A percentile compares a stretch with the other conserved stretches of the same genome.
Conservation (phyloP, 2,329 filamentous ascomycete species). For the Aspergillaceae sp. region DNA sequence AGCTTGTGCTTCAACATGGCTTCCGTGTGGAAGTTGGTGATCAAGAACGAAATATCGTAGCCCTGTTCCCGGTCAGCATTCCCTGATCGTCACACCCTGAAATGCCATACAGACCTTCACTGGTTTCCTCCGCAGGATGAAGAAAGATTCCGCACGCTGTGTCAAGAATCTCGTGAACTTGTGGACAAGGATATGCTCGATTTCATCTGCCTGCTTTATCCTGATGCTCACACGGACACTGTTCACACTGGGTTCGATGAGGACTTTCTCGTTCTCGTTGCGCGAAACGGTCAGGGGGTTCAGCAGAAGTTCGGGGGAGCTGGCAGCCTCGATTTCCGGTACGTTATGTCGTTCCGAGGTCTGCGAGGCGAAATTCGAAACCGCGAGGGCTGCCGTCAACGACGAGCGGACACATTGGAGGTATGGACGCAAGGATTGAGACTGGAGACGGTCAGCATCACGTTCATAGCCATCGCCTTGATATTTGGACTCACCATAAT, state of each 20-base stretch:
- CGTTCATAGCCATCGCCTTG: not conserved
- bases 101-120: conserved; percentile 62
- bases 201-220: conserved; percentile 99
- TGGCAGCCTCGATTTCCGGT: conserved; percentile 88
- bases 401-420: conserved; percentile 92
- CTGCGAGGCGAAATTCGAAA: conserved; percentile 96
- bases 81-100: not conserved
- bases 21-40: conserved; percentile 98
- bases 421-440: conserved; percentile 93
- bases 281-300: conserved; percentile 84
- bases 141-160: conserved; percentile 92
- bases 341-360: conserved; percentile 96
- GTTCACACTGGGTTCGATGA: conserved; percentile 96
- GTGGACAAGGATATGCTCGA: conserved; percentile 94
- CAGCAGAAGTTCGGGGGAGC: conserved; percentile 85
- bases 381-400: conserved; percentile 82
- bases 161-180: conserved; percentile 97
- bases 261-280: conserved; percentile 93
- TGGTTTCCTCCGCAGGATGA: conserved; percentile 88
- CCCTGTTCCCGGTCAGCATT: conserved; percentile 51
- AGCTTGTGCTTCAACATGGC: conserved; percentile 99
- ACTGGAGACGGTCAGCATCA: conserved; percentile 43
- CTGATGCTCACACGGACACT: conserved; percentile 94
- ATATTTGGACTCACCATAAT: conserved; percentile 20
- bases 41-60: conserved; percentile 97